phyloP scores from a whole-genome alignment of 495 filamentous ascomycete species.

The Clavariopsis aquatica region DNA sequence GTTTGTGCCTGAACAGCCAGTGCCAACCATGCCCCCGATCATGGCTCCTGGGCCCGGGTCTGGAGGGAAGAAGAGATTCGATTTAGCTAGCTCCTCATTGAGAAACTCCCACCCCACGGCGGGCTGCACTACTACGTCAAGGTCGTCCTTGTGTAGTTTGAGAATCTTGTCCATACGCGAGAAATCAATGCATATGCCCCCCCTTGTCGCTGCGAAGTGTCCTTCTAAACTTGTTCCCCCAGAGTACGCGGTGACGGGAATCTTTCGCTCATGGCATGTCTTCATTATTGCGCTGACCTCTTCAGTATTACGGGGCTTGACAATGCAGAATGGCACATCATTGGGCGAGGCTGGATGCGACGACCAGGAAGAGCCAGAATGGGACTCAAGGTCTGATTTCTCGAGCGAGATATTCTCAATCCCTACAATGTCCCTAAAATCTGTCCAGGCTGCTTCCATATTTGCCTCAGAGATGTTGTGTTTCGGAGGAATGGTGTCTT shows the following conservation, averaged over 20 bases:
- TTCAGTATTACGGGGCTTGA: slow-evolving; percentile 44
- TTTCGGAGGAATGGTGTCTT: slow-evolving; percentile 57
- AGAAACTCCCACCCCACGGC: slow-evolving; percentile 77
- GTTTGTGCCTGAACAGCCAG: slow-evolving; percentile 91
- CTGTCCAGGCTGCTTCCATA: slow-evolving; percentile 90
- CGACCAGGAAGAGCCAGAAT: slow-evolving; percentile 87
- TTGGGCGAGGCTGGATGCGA: slow-evolving; percentile 58
- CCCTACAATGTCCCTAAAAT: slow-evolving; percentile 83
- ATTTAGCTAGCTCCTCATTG: slow-evolving; percentile 68
- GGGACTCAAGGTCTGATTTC: slow-evolving; percentile 63
- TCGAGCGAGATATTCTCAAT: slow-evolving; percentile 80
- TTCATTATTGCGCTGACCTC: slow-evolving; percentile 70
- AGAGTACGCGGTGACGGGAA: slow-evolving; percentile 74
- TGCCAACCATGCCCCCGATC: slow-evolving; percentile 96
- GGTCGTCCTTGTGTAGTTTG: slow-evolving; percentile 67
- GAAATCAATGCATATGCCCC: slow-evolving; percentile 79
- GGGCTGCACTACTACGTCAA: slow-evolving; percentile 81
- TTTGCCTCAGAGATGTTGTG: slow-evolving; percentile 74
- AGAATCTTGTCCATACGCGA: slow-evolving; percentile 73
- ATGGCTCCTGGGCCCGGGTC: slow-evolving; percentile 80
- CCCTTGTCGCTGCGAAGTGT: slow-evolving; percentile 71
- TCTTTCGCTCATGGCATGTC: slow-evolving; percentile 66
- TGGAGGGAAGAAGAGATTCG: slow-evolving; percentile 78
- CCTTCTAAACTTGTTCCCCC: slow-evolving; percentile 81
- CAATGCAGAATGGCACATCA: slow-evolving; percentile 44